A percentile compares a stretch with the other conserved stretches of the same genome.
These are phyloP conservation scores for Wickerhamiella musiphila DNA, from an alignment of 805 yeast species.

Conservation along the genomic window DNA sequence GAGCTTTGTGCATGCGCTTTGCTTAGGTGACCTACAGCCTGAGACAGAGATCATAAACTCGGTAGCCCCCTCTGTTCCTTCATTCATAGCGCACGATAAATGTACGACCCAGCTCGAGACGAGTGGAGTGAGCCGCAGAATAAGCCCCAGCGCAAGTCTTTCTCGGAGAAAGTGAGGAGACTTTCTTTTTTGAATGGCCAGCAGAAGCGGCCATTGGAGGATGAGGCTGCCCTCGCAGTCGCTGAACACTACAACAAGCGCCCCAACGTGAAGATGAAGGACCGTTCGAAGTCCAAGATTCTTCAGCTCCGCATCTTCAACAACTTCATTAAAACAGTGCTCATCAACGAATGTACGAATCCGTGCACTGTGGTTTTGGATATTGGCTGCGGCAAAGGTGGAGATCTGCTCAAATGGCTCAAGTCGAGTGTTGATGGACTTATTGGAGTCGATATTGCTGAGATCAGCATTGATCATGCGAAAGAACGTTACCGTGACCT, in stretches of 20 bases:
- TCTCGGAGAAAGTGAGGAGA: not conserved
- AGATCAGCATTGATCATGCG: conserved; percentile 75
- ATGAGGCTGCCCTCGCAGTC: conserved; percentile 25
- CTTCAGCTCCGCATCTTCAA: conserved; percentile 76
- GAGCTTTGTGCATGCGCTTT: too few species aligned
- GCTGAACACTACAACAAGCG: conserved; percentile 75
- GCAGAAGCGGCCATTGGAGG: not conserved
- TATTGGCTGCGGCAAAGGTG: conserved; percentile 96
- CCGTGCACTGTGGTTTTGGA: conserved; percentile 51
- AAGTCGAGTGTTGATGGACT: conserved; percentile 55
- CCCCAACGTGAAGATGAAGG: conserved; percentile 42
- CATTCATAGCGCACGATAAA: conserved; percentile 3
- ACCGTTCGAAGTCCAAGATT: conserved; percentile 64
- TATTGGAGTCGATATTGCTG: conserved; percentile 84
- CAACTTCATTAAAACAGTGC: conserved; percentile 75
- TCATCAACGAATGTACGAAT: conserved; percentile 51
- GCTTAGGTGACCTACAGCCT: too few species aligned
- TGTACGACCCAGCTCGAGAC: conserved; percentile 17
- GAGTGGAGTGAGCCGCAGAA: conserved; percentile 10
- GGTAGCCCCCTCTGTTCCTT: too few species aligned
- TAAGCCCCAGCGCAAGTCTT: not conserved
- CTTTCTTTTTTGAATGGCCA: too few species aligned
- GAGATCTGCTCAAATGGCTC: conserved; percentile 83
- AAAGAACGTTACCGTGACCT: conserved; percentile 51
- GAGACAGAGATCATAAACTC: too few species aligned